Conservation (phyloP, 257 asterid genomes). For the Vinca minor region DNA sequence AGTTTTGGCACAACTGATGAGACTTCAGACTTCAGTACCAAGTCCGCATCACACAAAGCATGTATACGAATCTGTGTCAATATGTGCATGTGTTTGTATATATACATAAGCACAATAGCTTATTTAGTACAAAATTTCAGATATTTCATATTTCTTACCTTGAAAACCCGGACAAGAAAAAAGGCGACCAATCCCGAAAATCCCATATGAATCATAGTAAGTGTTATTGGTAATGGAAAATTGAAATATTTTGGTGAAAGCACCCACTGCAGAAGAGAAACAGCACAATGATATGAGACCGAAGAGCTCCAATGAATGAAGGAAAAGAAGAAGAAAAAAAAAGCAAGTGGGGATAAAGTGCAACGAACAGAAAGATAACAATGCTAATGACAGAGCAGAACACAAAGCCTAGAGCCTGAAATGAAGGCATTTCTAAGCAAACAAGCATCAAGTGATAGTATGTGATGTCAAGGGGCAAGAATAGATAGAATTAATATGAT, state of each 20-base stretch:
- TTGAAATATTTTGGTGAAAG: slow-evolving; percentile 96
- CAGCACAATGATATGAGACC: slow-evolving; percentile 10
- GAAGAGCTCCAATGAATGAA: slow-evolving; percentile 6
- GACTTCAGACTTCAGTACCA: not conserved
- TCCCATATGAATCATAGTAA: slow-evolving; percentile 98
- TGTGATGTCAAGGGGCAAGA: not conserved
- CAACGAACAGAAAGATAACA: not conserved
- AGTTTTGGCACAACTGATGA: not conserved
- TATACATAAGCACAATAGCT: not conserved
- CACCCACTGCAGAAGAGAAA: slow-evolving; percentile 71
- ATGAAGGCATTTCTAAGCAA: too few species aligned
- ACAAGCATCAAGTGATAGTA: too few species aligned
- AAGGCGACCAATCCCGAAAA: slow-evolving; percentile 93
- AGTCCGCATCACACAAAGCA: not conserved
- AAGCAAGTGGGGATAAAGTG: slow-evolving; percentile 1
- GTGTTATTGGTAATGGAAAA: slow-evolving; percentile 88
- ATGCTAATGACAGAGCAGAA: not conserved
- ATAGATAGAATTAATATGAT: too few species aligned
- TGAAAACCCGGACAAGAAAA: slow-evolving; percentile 74
- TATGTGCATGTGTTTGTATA: not conserved
- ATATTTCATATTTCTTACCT: slow-evolving; percentile 40
- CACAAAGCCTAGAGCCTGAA: not conserved
- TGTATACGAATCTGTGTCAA: not conserved
- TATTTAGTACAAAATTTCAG: not conserved
- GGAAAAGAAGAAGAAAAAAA: not conserved